These are phyloP conservation scores for Smallanthus sonchifolius DNA, from an alignment of 129 eudicot species.

Conservation along the genomic window DNA sequence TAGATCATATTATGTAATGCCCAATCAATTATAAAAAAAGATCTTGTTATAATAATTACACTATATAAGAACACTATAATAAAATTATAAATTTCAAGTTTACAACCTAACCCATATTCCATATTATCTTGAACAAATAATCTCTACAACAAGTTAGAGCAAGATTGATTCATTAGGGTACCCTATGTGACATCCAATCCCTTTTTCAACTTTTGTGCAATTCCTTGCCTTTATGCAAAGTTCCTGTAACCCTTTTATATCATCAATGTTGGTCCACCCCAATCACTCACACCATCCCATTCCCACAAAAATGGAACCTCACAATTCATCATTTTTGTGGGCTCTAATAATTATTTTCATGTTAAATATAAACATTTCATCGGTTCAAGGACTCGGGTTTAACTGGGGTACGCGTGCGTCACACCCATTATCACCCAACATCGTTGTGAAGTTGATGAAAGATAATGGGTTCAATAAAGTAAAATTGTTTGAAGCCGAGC, in stretches of 20 bases:
- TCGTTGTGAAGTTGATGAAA: conserved; percentile 70
- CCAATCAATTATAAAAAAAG: background rate
- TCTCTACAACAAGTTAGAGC: conserved; percentile 34
- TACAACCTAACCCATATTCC: conserved; percentile 18
- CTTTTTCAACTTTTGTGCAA: conserved; percentile 37
- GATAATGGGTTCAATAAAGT: conserved; percentile 88
- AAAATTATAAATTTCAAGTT: background rate
- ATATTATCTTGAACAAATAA: conserved; percentile 23
- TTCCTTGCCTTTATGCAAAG: conserved; percentile 44
- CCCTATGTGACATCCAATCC: conserved; percentile 25
- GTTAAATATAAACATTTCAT: background rate
- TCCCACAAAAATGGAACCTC: conserved; percentile 28
- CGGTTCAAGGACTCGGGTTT: conserved; percentile 51
- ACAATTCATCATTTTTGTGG: conserved; percentile 22
- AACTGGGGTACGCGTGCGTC: conserved; percentile 77
- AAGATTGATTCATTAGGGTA: conserved; percentile 17
- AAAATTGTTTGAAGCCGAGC: conserved; percentile 81
- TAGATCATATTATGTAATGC: background rate
- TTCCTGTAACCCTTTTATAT: conserved; percentile 29
- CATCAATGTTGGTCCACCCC: conserved; percentile 6
- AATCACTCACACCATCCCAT: conserved; percentile 19
- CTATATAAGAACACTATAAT: background rate
- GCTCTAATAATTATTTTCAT: background rate
- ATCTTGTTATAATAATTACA: background rate
- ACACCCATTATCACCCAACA: conserved; percentile 69